phyloP scores from a whole-genome alignment of 208 protist species.

The Leishmania guyanensis region DNA sequence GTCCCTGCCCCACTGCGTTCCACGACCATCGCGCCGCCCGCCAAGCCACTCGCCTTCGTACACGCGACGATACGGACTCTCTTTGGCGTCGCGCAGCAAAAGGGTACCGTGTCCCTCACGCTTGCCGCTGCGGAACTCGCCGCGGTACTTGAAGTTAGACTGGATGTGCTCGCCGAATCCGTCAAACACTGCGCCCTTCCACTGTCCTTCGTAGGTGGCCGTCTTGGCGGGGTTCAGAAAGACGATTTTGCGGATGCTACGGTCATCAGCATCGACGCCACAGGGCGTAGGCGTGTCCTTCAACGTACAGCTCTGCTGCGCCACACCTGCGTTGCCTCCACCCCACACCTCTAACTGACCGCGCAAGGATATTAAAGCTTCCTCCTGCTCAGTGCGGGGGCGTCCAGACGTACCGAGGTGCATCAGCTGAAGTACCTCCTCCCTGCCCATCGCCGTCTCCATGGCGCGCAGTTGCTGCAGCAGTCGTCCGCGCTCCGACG shows the following conservation, averaged over 20 bases:
- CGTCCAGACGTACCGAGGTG: conserved; percentile 54
- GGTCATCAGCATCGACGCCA: conserved; percentile 22
- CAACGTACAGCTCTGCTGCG: not conserved
- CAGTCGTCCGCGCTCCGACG: conserved; percentile 76
- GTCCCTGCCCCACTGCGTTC: conserved; percentile 78
- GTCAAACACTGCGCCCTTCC: conserved; percentile 79
- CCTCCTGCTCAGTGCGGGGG: conserved; percentile 86
- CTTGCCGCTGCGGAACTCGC: conserved; percentile 77
- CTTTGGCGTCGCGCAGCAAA: conserved; percentile 62
- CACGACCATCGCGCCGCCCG: conserved; percentile 80
- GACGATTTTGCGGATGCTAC: conserved; percentile 61
- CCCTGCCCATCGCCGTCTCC: conserved; percentile 56
- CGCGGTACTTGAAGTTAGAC: conserved; percentile 76
- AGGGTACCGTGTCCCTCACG: conserved; percentile 86
- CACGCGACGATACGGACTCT: conserved; percentile 68
- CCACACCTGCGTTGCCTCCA: not conserved
- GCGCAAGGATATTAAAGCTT: conserved; percentile 65
- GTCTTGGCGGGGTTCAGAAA: conserved; percentile 84
- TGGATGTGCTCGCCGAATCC: conserved; percentile 86
- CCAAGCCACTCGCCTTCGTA: conserved; percentile 89
- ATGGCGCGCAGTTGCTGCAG: conserved; percentile 63
- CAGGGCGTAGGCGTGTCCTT: not conserved
- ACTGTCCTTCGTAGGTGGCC: conserved; percentile 90
- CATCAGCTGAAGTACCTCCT: conserved; percentile 53
- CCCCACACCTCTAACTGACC: conserved; percentile 49